These are phyloP conservation scores for Centaurea solstitialis DNA, from an alignment of 129 eudicot species.

Conservation along the genomic window DNA sequence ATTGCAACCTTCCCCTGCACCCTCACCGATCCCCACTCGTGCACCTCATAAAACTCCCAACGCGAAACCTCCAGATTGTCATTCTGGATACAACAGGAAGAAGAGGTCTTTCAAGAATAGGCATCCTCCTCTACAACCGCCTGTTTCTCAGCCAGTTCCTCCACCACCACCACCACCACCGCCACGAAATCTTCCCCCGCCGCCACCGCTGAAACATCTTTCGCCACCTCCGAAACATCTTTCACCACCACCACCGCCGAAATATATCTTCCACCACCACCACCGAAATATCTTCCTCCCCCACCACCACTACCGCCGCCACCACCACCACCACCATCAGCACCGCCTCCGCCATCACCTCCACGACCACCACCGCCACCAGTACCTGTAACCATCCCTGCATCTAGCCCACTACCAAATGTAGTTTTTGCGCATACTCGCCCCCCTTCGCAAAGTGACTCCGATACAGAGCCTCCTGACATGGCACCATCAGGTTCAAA, in stretches of 20 bases:
- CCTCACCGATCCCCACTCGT: constrained; percentile 43
- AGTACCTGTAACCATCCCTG: constrained; percentile 40
- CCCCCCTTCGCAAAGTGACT: constrained; percentile 60
- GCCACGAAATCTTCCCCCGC: constrained; percentile 29
- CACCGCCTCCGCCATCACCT: constrained; percentile 30
- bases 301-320: constrained; percentile 41
- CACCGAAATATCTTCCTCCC: constrained; percentile 28
- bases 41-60: constrained; percentile 38
- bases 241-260: constrained; percentile 32
- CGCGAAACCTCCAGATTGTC: constrained; percentile 60
- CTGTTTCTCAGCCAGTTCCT: constrained; percentile 50
- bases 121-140: constrained; percentile 46
- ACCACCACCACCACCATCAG: constrained; percentile 24
- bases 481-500: constrained; percentile 47
- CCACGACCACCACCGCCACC: constrained; percentile 40
- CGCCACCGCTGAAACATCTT: constrained; percentile 20
- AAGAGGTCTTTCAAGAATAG: constrained; percentile 34
- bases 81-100: constrained; percentile 30
- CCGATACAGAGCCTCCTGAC: constrained; percentile 60
- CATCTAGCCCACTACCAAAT: constrained; percentile 69
- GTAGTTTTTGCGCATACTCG: constrained; percentile 58
- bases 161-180: constrained; percentile 49
- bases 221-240: constrained; percentile 33
- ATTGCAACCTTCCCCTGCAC: constrained; percentile 41
- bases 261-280: constrained; percentile 29